Base-by-base conservation (phyloP, 2,329 filamentous ascomycete genomes). In the Scedosporium aurantiacum region DNA sequence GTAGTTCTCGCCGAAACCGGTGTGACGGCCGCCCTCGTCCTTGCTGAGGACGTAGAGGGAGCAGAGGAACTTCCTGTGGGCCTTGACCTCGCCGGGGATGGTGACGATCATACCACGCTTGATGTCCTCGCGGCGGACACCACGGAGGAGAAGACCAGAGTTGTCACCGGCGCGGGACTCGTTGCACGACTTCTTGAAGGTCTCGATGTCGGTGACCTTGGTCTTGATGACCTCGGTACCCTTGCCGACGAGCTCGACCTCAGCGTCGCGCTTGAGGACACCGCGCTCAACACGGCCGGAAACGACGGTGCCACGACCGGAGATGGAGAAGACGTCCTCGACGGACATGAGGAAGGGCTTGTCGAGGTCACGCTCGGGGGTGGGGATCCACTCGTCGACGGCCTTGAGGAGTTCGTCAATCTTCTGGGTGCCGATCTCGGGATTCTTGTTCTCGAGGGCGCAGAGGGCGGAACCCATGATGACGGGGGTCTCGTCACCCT, bases 301-400 rank as follows among this genome's bases (percentile, higher is more conserved):
- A 66, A 88, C 92, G 68, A 99, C 94, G 65, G 94, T 99, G 76
- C 94, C 94, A 83, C 94, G 93, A 64, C 94, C 94, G 62, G 88
- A 81, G 67, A 94, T 93, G 67, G 89, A 92, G 80, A 93, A 93
- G 69, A 91, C 88, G 74, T 93, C 89, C 82, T 99, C 94, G 64
- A 99, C 85, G 64, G 93, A 94, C 92, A 99, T 97, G 73, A 99
- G 82, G 88, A 99, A 99, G 66, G 94, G 94, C 85, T 97, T 97
- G 73, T 97, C 93, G 69, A 93, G 83, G 74, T 96, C 90, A 79
- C 94, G 93, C 78, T 89, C 77, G 62, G 95, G 94, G 47, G 92
- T 97, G 64, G 94, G 94, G 73, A 99, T 99, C 93, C 94, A 99
- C 64, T 82, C 81, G 75, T 99, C 94, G 64, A 99, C 91, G 62